phyloP scores from a whole-genome alignment of 495 filamentous ascomycete genomes.

The Astrocystis sublimbata region DNA sequence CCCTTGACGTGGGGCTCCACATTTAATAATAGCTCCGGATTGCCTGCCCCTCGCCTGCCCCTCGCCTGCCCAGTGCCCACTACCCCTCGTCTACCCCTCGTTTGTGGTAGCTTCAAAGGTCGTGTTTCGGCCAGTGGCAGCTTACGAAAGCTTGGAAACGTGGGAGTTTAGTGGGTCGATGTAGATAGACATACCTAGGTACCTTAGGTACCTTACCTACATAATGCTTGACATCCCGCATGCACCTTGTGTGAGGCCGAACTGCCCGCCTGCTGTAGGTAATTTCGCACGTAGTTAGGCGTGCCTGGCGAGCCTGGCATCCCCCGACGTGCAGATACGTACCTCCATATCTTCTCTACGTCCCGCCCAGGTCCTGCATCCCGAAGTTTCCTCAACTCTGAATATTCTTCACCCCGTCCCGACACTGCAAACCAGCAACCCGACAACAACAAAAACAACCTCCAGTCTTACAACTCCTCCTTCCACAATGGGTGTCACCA shows the following conservation, averaged over 20 bases:
- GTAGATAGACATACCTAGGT: too few species aligned
- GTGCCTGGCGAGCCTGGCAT: too few species aligned
- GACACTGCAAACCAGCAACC: neutral
- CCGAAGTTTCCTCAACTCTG: conserved; percentile 1
- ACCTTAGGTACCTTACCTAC: too few species aligned
- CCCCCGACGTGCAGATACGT: too few species aligned
- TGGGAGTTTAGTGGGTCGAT: neutral
- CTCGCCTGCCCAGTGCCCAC: neutral
- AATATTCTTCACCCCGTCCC: neutral
- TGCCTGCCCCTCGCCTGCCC: neutral
- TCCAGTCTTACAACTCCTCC: too few species aligned
- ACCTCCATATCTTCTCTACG: neutral
- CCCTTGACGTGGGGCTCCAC: neutral
- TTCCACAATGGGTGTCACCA: conserved; percentile 52
- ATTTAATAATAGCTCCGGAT: neutral
- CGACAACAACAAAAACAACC: neutral
- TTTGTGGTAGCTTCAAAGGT: neutral
- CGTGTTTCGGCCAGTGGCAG: too few species aligned
- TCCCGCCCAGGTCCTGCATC: neutral
- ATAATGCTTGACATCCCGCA: too few species aligned
- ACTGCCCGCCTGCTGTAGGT: too few species aligned
- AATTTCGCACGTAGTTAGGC: too few species aligned
- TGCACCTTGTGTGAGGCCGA: too few species aligned
- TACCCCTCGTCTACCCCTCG: neutral
- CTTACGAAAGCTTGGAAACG: neutral